phyloP scores from a whole-genome alignment of 2,329 filamentous ascomycete species.

The Cytospora chrysosperma region DNA sequence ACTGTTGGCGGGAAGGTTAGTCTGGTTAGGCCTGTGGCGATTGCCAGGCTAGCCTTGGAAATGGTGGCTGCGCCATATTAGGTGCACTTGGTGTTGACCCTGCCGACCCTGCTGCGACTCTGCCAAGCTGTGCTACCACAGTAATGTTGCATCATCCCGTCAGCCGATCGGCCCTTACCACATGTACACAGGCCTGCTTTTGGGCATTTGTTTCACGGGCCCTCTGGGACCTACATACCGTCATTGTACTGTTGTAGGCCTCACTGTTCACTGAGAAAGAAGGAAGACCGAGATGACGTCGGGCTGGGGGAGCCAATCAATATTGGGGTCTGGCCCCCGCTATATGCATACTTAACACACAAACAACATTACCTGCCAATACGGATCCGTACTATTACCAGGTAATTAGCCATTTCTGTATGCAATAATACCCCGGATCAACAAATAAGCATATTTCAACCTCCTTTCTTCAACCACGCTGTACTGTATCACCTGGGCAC shows the following conservation, averaged over 20 bases:
- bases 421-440: not conserved
- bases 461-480: too few species aligned
- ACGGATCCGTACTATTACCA: too few species aligned
- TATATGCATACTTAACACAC: not conserved
- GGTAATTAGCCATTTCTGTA: not conserved
- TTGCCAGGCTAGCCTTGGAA: not conserved
- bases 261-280: too few species aligned
- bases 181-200: not conserved
- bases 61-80: not conserved
- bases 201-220: not conserved
- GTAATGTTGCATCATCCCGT: constrained; percentile 15
- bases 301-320: not conserved
- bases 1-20: too few species aligned
- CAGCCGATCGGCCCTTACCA: not conserved
- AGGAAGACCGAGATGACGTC: not conserved
- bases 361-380: too few species aligned
- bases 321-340: not conserved
- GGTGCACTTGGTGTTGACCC: not conserved
- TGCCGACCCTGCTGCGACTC: too few species aligned
- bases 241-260: not conserved
- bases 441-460: not conserved
- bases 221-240: not conserved
- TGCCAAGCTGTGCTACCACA: not conserved
- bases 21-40: not conserved
- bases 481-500: not conserved